Base-by-base conservation (phyloP, 2,329 filamentous ascomycete genomes). In the Fusarium temperatum region DNA sequence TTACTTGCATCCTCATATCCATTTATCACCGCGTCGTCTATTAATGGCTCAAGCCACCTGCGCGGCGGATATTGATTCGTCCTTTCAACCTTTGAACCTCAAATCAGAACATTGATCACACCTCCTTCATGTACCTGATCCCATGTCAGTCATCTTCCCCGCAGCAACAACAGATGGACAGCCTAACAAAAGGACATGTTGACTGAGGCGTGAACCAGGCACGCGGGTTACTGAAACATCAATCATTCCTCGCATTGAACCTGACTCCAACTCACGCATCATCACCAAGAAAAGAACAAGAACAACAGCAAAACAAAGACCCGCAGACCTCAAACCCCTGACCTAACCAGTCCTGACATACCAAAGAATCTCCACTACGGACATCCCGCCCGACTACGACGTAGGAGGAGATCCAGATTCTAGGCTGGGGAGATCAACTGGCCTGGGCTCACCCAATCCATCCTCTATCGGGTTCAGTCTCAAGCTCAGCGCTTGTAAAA, bases 381-480 rank as follows among this genome's bases (percentile, higher is more conserved):
- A 36, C 63, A 72, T 72, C 71, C 71, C 71, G 67, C 71, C 58
- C 62, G 67, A 62, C 67, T 74, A 72, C 70, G 60, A 73, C 68
- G 51, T 62, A 48, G 39, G 56, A 60, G 59, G 59, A 64, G 51
- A 70, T 57, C 66, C 36, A 63, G 66, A 53, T 45, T 69, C 66
- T 47, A 63, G 57, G 57, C 42, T 64, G 57, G 67, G 66, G 63
- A 35, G 32, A 73, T 58, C 66, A 73, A 57, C 70, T 73, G 70
- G 70, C 66, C 67, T 53, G 60, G 56, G 56, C 63, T 72, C 63
- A 17, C 42, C 59, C 32, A 53, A 53, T 26, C 50, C 50, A 53
- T 53, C 32, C 50, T 53, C 32, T 53, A 60, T 60, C 28, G 57
- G 57, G 57, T 38, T 35, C 57, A 35, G 57, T 38, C 32, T 62